Conservation (phyloP, 2,329 filamentous ascomycete genomes). For the Tolypocladium amazonense region DNA sequence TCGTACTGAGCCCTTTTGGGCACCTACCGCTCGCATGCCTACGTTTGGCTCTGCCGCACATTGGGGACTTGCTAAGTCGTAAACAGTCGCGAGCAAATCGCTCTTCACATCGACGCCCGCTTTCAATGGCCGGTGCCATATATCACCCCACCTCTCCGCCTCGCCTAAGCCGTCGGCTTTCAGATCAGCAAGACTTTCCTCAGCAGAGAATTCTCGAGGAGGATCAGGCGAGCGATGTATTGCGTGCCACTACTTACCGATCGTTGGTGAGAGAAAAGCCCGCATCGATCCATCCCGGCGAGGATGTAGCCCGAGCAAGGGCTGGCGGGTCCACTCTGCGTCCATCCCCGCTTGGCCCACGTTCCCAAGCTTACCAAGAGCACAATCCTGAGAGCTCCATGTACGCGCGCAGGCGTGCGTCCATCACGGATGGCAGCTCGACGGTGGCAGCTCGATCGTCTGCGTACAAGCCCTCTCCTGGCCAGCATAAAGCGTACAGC, state of each 20-base stretch:
- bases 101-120: conserved; percentile 37
- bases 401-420: conserved; percentile 26
- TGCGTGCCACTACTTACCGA: conserved; percentile 35
- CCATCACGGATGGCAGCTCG: conserved; percentile 36
- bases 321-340: conserved; percentile 20
- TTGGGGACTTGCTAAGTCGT: conserved; percentile 1
- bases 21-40: neutral
- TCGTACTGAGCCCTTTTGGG: neutral
- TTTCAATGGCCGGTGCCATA: conserved; percentile 39
- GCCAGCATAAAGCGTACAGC: conserved; percentile 32
- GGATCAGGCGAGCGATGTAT: conserved; percentile 27
- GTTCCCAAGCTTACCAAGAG: conserved; percentile 38
- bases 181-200: conserved; percentile 42
- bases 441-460: conserved; percentile 29
- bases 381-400: conserved; percentile 15
- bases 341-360: conserved; percentile 37
- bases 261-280: conserved; percentile 30
- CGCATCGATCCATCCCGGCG: conserved; percentile 24
- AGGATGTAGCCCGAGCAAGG: conserved; percentile 23
- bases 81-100: conserved; percentile 37
- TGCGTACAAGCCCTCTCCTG: conserved; percentile 26
- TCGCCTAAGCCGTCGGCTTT: conserved; percentile 39
- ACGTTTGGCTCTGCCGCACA: neutral
- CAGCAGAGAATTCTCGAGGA: conserved; percentile 28
- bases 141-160: conserved; percentile 40